Conservation (phyloP, 805 yeast species). For the Saccharomycopsis babjevae region DNA sequence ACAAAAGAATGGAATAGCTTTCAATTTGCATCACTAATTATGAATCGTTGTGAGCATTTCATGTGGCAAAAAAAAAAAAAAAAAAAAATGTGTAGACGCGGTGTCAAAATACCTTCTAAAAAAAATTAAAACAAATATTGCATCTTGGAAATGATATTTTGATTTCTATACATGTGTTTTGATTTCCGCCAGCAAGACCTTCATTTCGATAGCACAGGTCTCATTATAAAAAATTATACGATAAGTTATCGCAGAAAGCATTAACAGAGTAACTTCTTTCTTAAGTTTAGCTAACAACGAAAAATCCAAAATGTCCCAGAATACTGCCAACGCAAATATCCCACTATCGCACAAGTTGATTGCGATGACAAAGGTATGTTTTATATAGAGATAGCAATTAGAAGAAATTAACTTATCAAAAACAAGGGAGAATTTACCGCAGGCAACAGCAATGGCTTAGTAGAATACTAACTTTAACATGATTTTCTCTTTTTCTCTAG, state of each 20-base stretch:
- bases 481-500: constrained; percentile 17
- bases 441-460: background rate
- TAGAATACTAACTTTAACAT: background rate
- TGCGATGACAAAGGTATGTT: constrained; percentile 12
- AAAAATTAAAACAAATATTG: background rate
- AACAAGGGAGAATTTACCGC: too few species aligned
- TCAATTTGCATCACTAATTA: too few species aligned
- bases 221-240: too few species aligned
- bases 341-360: constrained; percentile 7
- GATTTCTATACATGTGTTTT: too few species aligned
- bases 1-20: too few species aligned
- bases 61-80: background rate
- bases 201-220: too few species aligned
- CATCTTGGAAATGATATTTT: background rate
- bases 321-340: background rate
- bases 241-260: too few species aligned
- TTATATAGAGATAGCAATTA: too few species aligned
- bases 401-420: background rate
- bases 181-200: too few species aligned
- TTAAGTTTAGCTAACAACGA: background rate
- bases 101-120: background rate
- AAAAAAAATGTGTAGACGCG: background rate
- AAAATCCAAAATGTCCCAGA: background rate
- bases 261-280: too few species aligned
- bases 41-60: background rate